Evolutionary conservation across 805 yeast species (phyloP), one percentile per base, ranked within the genome.

Genomic region (Kodamaea leandrae): DNA sequence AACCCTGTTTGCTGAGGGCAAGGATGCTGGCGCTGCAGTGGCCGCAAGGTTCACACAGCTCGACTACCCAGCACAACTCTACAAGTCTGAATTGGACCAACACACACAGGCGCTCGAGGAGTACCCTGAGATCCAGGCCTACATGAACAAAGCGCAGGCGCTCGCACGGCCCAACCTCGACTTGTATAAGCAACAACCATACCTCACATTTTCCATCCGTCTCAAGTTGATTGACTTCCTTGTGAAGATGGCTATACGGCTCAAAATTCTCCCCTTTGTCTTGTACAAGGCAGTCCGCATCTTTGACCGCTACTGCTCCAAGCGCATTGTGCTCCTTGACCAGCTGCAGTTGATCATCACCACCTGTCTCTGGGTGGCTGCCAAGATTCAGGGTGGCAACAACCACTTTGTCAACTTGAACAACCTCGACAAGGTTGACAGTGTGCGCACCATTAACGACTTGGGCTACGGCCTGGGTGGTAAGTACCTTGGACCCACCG

Each of bases 301-400:
- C 39, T 85, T 91, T 46, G 99, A 91, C 61, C 77, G 97, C 46
- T 91, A 91, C 66, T 86, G 96, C 58, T 84, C 96, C 39, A 84
- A 82, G 53, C 74, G 98, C 52, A 80, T 89, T 6, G 93, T 90
- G 1, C 74, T 85, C 48, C 78, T 82, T 50, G 90, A 86, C 43
- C 98, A 90, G 63, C 82, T 87, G 46, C 96, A 90, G 62, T 72
- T 91, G 40, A 91, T 91, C 8, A 88, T 95, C 23, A 85, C 95
- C 46, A 87, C 96, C 4, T 87, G 96, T 46, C 67, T 91, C 25
- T 91, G 98, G 97, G 76, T 91, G 23, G 87, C 96, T 2, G 82
- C 96, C 18, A 91, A 91, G 60, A 73, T 82, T n/a, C 77, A 77
- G 53, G 87, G 87, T 36, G 87, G 87, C 27, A 81, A 83, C 60